A percentile compares a stretch with the other conserved stretches of the same genome.
These are phyloP conservation scores for Kodamaea alishanica DNA, from an alignment of 1,139 yeast genomes.

Conservation along the genomic window DNA sequence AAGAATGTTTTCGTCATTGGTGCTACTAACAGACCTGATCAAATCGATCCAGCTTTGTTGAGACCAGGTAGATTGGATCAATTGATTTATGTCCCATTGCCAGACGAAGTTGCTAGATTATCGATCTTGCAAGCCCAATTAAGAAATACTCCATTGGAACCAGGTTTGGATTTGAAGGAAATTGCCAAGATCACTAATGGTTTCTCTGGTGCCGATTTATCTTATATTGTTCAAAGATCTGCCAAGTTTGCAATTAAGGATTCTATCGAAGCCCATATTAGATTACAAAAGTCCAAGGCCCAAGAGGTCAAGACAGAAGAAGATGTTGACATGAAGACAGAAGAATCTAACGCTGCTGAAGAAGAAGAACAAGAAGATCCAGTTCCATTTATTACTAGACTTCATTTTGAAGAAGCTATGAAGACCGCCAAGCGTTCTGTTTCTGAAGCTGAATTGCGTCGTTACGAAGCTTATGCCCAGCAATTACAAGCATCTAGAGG, in stretches of 20 bases:
- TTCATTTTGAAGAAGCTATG: conserved; percentile 98
- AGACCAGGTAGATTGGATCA: conserved; percentile 99
- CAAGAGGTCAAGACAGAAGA: conserved; percentile 43
- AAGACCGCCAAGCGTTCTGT: conserved; percentile 98
- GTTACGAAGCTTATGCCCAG: conserved; percentile 98
- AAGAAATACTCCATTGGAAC: conserved; percentile 97
- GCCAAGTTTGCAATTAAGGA: conserved; percentile 99
- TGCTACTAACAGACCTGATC: conserved; percentile 98
- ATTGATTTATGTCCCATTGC: conserved; percentile 96
- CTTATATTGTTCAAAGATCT: conserved; percentile 95
- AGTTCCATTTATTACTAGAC: conserved; percentile 90
- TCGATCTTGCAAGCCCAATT: conserved; percentile 93
- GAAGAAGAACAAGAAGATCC: conserved; percentile 79
- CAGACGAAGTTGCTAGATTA: conserved; percentile 90
- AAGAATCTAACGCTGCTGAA: conserved; percentile 27
- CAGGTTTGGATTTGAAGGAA: conserved; percentile 83
- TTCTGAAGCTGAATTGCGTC: conserved; percentile 94
- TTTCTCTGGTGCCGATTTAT: conserved; percentile 98
- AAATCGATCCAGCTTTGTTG: conserved; percentile 95
- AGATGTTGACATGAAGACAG: conserved; percentile 61
- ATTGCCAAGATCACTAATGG: conserved; percentile 94
- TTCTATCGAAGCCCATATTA: conserved; percentile 81
- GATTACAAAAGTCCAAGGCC: conserved; percentile 48
- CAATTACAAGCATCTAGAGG: conserved; percentile 96
- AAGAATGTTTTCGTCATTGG: conserved; percentile 98